Conservation (phyloP, 257 asterid genomes). For the Solanum chmielewskii region DNA sequence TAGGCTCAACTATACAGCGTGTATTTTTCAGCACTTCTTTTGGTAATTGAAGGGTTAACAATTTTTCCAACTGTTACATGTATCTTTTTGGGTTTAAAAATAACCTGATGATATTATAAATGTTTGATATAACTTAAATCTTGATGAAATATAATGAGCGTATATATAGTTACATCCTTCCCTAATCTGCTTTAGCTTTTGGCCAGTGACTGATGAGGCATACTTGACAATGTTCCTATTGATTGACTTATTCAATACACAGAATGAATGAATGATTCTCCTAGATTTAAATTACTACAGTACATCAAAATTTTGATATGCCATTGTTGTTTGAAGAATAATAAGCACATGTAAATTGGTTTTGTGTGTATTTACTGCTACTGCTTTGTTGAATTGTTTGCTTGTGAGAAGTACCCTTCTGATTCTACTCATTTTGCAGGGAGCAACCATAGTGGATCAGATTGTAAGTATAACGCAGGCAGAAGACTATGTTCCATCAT, state of each 20-base stretch:
- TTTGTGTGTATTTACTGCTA: background rate
- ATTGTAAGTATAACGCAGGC: conserved; percentile 48
- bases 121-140: background rate
- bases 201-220: background rate
- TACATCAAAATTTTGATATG: background rate
- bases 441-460: conserved; percentile 81
- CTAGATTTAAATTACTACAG: background rate
- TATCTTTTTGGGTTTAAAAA: background rate
- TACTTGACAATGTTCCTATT: background rate
- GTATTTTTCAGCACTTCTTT: background rate
- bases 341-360: background rate
- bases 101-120: background rate
- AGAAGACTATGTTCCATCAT: conserved; percentile 46
- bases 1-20: background rate
- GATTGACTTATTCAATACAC: background rate
- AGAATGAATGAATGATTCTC: background rate
- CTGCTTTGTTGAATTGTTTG: background rate
- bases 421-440: conserved; percentile 27
- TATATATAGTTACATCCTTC: background rate
- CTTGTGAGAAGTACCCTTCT: background rate
- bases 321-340: background rate
- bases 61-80: background rate
- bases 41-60: background rate
- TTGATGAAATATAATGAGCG: background rate
- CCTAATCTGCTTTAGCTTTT: background rate